Evolutionary conservation across 176 grass and related monocot species (phyloP), one percentile per base, ranked within the genome.

Genomic region (Triticum turgidum): DNA sequence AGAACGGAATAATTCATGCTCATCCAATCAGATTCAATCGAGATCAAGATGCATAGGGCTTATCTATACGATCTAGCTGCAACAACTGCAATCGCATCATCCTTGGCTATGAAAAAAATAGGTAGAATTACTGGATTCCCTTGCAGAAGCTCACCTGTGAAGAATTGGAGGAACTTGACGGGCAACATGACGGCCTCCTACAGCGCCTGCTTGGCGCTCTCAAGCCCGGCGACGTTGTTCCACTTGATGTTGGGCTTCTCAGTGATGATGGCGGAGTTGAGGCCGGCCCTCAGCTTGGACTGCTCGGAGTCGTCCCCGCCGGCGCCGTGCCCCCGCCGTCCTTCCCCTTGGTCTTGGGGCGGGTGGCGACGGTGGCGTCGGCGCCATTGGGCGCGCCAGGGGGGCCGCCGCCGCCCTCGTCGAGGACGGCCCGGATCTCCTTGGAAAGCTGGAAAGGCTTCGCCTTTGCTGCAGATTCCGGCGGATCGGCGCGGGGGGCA

Each of bases 81-180:
- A 30, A 30, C 29, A 30, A 30, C 29, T 30, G 29, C 29, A 30
- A 30, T 30, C 29, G 29, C 29, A 2, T 30, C 29, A 30, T 30
- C 29, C 29, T 30, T 30, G 29, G 29, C 29, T 30, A 30, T 30
- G 58, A 10, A 1, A 12, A 12, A 6, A 2, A 24, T 74, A 71
- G 10, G 22, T 51, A 73, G 73, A 51, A 32, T 45, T 32, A 41
- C 5, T 42, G 3, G 29, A 5, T 52, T 30, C 38, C 12, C 0
- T 12, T 30, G 38, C 38, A 82, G 20, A 59, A 1, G 32, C 82
- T 86, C 86, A 95, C 96, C 97, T 38, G 97, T 98, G 81, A 98
- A 98, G 85, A 98, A 98, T 41, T 98, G 97, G 14, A 94, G 97
- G 90, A 98, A 98, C 87, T 98, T 98, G 87, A 98, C 97, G 2